Evolutionary conservation across 2,329 filamentous ascomycete species (phyloP).

Genomic region (Claviceps pusilla): DNA sequence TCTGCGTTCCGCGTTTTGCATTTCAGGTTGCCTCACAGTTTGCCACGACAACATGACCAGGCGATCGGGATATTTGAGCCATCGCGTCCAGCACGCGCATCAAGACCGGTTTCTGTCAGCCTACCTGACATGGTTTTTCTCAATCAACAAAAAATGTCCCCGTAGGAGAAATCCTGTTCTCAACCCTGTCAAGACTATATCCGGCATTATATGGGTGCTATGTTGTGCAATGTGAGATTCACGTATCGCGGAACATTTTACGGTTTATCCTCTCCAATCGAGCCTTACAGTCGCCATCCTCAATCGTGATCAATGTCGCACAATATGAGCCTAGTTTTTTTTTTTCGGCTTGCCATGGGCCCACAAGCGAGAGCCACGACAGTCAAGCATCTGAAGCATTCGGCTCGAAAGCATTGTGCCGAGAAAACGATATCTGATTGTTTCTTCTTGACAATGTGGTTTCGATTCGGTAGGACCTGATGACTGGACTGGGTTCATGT

Average conservation of each 20-base stretch:
- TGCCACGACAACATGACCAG: background rate
- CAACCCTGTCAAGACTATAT: background rate
- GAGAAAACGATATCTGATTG: background rate
- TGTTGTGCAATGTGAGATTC: background rate
- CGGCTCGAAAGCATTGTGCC: background rate
- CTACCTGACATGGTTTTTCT: background rate
- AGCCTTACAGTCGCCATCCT: background rate
- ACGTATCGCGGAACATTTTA: background rate
- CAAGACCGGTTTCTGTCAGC: background rate
- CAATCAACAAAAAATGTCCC: background rate
- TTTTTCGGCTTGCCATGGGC: background rate
- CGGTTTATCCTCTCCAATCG: background rate
- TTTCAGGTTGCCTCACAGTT: background rate
- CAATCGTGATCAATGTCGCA: background rate
- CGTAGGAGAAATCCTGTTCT: background rate
- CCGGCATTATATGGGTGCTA: background rate
- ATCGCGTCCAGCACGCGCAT: background rate
- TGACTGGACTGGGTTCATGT: background rate
- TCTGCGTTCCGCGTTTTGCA: background rate
- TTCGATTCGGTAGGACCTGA: background rate
- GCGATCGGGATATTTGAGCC: background rate
- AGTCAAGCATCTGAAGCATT: background rate
- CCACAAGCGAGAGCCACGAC: slow-evolving; percentile 1
- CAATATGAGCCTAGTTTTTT: background rate
- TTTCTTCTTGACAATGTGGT: background rate